Evolutionary conservation across 1,284 basidiomycete species (phyloP).

Genomic region (Vanrija pseudolonga): DNA sequence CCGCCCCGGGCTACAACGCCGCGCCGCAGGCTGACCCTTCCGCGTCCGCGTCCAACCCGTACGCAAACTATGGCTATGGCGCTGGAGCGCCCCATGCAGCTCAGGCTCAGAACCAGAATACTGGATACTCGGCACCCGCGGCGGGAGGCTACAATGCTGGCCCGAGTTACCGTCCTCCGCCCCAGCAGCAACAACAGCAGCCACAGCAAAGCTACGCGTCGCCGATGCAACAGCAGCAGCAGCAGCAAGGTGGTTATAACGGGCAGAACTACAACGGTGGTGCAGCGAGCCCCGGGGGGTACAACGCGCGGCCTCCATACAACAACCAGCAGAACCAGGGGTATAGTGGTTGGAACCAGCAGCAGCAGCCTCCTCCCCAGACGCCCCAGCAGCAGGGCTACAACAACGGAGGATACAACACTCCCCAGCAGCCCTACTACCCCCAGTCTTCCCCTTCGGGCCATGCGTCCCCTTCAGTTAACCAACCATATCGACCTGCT

Average conservation of each 20-base stretch:
- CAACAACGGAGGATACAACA: constrained; percentile 5
- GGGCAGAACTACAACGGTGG: constrained; percentile 4
- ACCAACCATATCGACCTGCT: constrained; percentile 16
- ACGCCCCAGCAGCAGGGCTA: constrained; percentile 6
- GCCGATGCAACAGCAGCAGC: constrained; percentile 4
- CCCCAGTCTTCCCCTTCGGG: constrained; percentile 5
- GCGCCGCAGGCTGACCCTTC: constrained; percentile 25
- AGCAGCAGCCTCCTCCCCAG: background rate
- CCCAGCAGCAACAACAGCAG: constrained; percentile 5
- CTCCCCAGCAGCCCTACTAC: constrained; percentile 19
- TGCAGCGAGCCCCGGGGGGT: background rate
- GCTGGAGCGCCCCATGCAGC: constrained; percentile 34
- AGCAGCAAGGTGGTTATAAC: constrained; percentile 17
- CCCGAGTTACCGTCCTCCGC: constrained; percentile 1
- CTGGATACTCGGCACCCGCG: background rate
- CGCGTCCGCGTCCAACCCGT: constrained; percentile 28
- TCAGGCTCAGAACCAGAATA: background rate
- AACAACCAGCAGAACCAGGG: constrained; percentile 1
- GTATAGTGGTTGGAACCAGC: constrained; percentile 2
- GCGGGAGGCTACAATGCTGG: constrained; percentile 7
- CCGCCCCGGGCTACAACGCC: constrained; percentile 9
- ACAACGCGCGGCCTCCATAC: too few species aligned
- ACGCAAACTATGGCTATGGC: constrained; percentile 48
- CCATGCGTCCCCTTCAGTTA: background rate
- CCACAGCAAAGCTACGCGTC: background rate